Evolutionary conservation across 768 basidiomycete genomes (phyloP), one percentile per base, ranked within the genome.

Genomic region (Omphalotus guepiniiformis): DNA sequence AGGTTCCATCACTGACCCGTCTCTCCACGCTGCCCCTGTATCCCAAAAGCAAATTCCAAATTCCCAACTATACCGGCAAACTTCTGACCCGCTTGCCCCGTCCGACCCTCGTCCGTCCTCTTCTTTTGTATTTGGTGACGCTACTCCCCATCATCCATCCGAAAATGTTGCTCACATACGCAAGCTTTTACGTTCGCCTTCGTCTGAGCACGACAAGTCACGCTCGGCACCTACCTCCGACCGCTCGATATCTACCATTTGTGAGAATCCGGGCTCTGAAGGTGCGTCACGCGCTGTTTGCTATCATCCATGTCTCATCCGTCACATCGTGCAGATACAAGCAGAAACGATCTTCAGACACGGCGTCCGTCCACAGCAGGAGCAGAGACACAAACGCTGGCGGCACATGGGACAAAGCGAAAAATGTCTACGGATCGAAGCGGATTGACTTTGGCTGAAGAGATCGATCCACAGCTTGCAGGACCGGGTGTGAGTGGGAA

Each of bases 1-100:
- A 49, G 86, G 86, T 50, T 90, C 89, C 2, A 84, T 88, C 60
- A 88, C 88, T 6, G 89, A 91, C 70, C 88, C 88, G 3, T 82
- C 83, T 34, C 73, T 89, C 41, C 85, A 88, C 66, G 81, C 82
- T 50, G 71, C 79, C 22, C 64, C 73, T 3, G 49, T 49, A 45
- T 42, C 58, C 52, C 53, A 52, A 11, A 55, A 55, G 34, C 53
- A 49, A 23, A 50, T 13, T 48, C 15, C 47, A 21, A 53, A 48
- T 52, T 39, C 50, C 11, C 53, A 52, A 18, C 51, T 50, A 19
- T 52, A 55, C 22, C 53, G 56, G 15, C 54, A 30, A 25, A 40
- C 56, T 51, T 49, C 61, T 40, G 42, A 49, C 28, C 71, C 69
- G 55, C 59, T 52, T 49, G 63, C 58, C 39, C 56, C 65, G 39